Evolutionary conservation across 1,139 yeast genomes (phyloP).

Genomic region (Citeromyces siamensis): DNA sequence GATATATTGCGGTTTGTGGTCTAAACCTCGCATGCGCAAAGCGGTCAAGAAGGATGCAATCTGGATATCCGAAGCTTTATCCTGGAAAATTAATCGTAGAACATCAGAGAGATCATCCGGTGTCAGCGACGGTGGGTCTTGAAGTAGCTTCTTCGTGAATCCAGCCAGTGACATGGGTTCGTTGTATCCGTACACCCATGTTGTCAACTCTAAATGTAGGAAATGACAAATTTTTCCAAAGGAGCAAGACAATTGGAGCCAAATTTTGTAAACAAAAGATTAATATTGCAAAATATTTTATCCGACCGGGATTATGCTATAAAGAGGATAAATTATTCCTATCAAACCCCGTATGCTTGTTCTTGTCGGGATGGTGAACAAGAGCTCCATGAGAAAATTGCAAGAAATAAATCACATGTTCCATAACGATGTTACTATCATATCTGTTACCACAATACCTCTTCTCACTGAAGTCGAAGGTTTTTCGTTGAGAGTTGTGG

Average conservation of each 20-base stretch:
- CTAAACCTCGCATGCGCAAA: conserved; percentile 62
- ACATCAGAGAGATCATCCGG: conserved; percentile 52
- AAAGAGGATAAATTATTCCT: no score
- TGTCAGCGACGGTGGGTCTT: conserved; percentile 45
- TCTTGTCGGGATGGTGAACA: not conserved
- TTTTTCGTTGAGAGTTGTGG: not conserved
- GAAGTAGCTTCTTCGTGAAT: conserved; percentile 47
- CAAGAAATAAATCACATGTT: not conserved
- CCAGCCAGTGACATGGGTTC: no score
- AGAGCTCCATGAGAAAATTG: not conserved
- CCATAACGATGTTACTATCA: not conserved
- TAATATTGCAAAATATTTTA: no score
- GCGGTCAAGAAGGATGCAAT: conserved; percentile 72
- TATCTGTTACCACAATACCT: not conserved
- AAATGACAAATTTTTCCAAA: no score
- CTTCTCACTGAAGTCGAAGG: not conserved
- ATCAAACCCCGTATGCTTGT: not conserved
- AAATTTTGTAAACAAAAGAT: no score
- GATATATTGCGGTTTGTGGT: conserved; percentile 67
- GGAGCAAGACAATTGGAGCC: no score
- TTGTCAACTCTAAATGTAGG: no score
- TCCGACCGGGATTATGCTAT: no score
- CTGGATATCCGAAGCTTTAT: conserved; percentile 56
- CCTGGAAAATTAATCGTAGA: conserved; percentile 44
- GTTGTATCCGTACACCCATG: no score